Conservation (phyloP, 164 flowering plant species). For the Amborella trichopoda region DNA sequence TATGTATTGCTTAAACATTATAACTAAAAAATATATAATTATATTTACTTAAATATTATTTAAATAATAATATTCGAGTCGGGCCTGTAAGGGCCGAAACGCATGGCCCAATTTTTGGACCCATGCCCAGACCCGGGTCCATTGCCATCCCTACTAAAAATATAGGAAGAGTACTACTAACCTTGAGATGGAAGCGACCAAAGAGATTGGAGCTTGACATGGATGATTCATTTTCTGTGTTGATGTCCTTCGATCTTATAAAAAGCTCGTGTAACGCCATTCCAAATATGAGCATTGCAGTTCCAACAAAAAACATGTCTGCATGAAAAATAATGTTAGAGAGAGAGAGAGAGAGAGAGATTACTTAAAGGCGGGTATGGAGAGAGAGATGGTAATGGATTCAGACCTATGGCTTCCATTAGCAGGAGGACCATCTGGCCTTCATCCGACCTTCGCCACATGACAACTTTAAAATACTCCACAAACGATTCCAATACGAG, state of each 20-base stretch:
- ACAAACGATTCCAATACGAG: conserved; percentile 45
- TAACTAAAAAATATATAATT: too few species aligned
- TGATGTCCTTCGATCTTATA: conserved; percentile 29
- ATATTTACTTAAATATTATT: too few species aligned
- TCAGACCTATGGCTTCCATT: conserved; percentile 73
- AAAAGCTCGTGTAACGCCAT: conserved; percentile 51
- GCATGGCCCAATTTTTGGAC: too few species aligned
- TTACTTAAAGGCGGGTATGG: background rate
- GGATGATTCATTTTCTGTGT: conserved; percentile 10
- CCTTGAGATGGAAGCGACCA: conserved; percentile 46
- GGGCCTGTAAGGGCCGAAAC: too few species aligned
- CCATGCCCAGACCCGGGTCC: too few species aligned
- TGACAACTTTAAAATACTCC: conserved; percentile 32
- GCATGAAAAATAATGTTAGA: conserved; percentile 7
- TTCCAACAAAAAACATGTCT: conserved; percentile 80
- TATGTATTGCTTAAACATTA: too few species aligned
- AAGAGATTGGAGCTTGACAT: conserved; percentile 38
- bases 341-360: background rate
- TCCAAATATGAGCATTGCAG: conserved; percentile 64
- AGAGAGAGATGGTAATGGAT: too few species aligned
- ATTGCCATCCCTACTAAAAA: too few species aligned
- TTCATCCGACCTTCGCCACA: conserved; percentile 30
- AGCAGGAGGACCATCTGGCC: conserved; percentile 42
- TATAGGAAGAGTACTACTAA: conserved; percentile 8
- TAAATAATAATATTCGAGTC: too few species aligned